A percentile compares a stretch with the other conserved stretches of the same genome.
Evolutionary conservation across 257 asterid genomes (phyloP).

Genomic region (Coffea eugenioides): DNA sequence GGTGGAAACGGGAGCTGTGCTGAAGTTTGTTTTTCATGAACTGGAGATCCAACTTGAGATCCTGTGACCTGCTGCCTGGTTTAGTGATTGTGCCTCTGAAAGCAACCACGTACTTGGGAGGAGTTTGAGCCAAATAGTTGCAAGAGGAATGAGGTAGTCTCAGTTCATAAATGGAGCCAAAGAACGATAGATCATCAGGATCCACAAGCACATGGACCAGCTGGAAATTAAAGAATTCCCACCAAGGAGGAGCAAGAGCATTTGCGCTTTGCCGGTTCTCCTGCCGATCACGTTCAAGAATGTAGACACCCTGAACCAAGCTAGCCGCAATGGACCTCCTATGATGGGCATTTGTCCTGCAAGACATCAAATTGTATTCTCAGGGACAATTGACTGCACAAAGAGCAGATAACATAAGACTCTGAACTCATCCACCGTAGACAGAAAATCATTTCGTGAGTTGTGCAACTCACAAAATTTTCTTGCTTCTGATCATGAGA

Average conservation of each 20-base stretch:
- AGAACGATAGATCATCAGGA: constrained; percentile 49
- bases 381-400: background rate
- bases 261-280: constrained; percentile 45
- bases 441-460: no score
- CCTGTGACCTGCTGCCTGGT: constrained; percentile 43
- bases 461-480: no score
- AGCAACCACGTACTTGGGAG: constrained; percentile 53
- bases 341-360: constrained; percentile 60
- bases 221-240: constrained; percentile 62
- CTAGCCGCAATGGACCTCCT: constrained; percentile 61
- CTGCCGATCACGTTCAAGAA: constrained; percentile 59
- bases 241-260: constrained; percentile 75
- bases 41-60: constrained; percentile 55
- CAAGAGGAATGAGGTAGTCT: constrained; percentile 21
- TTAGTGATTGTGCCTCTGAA: constrained; percentile 63
- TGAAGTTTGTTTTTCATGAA: constrained; percentile 45
- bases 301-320: constrained; percentile 64
- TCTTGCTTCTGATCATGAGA: no score
- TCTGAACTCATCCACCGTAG: no score
- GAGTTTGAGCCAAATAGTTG: constrained; percentile 23
- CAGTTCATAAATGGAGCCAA: constrained; percentile 57
- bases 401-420: background rate
- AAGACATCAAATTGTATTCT: background rate
- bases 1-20: constrained; percentile 42
- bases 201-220: constrained; percentile 41